Conservation (phyloP, 805 yeast genomes). For the Millerago galiae region DNA sequence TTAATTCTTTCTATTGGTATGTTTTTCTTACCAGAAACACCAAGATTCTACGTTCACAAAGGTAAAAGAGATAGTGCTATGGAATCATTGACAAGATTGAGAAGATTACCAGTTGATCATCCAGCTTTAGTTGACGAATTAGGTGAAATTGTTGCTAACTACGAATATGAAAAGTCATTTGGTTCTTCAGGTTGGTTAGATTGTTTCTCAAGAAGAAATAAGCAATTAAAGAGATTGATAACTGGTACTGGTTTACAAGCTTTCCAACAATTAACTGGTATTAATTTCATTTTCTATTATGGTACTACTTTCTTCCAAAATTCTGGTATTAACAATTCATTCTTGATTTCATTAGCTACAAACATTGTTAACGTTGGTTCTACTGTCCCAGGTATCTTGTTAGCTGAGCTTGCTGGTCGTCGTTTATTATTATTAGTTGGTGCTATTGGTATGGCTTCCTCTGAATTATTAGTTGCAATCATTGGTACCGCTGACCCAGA, state of each 20-base stretch:
- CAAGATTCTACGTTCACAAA: conserved; percentile 60
- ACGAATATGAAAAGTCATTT: conserved; percentile 36
- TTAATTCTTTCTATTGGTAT: conserved; percentile 53
- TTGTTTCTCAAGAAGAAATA: conserved; percentile 29
- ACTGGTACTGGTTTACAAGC: conserved; percentile 38
- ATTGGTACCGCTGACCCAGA: conserved; percentile 26
- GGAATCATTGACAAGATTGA: conserved; percentile 44
- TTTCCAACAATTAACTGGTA: conserved; percentile 68
- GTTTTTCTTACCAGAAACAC: conserved; percentile 68
- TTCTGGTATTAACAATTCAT: conserved; percentile 42
- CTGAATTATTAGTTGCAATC: conserved; percentile 58
- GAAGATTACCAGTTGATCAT: conserved; percentile 42
- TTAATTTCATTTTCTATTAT: conserved; percentile 66
- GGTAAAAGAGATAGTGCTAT: conserved; percentile 51
- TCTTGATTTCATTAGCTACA: conserved; percentile 35
- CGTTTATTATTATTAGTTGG: conserved; percentile 55
- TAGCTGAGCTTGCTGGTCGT: conserved; percentile 60
- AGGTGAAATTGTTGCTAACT: conserved; percentile 42
- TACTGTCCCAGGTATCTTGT: conserved; percentile 49
- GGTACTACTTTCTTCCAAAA: conserved; percentile 56
- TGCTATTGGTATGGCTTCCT: conserved; percentile 54
- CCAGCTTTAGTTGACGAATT: conserved; percentile 39
- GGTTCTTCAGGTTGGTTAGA: conserved; percentile 27
- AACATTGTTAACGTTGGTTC: conserved; percentile 41
- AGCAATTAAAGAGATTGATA: conserved; percentile 37